These are phyloP conservation scores for Beverwykella pulmonaria DNA, from an alignment of 495 filamentous ascomycete genomes.

Conservation along the genomic window DNA sequence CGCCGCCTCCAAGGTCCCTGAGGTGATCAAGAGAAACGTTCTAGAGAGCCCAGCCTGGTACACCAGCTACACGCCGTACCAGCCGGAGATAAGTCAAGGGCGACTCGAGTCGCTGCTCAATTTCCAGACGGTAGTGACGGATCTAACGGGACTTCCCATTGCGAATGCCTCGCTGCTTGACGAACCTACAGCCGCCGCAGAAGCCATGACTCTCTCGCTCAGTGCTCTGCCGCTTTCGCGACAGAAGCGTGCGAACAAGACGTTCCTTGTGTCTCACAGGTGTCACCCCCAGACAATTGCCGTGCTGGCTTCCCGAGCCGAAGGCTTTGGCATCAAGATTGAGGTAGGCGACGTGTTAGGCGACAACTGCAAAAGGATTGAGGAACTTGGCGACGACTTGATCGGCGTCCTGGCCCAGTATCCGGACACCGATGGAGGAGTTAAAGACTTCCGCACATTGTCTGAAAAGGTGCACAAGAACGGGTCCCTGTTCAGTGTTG, in stretches of 20 bases:
- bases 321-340: constrained; percentile 88
- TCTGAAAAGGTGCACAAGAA: constrained; percentile 77
- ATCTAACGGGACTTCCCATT: constrained; percentile 86
- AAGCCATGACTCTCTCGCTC: constrained; percentile 95
- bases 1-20: constrained; percentile 80
- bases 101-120: constrained; percentile 82
- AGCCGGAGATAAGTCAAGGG: constrained; percentile 96
- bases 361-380: constrained; percentile 63
- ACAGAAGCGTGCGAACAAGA: constrained; percentile 74
- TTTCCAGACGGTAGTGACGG: constrained; percentile 92
- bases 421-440: constrained; percentile 84
- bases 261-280: constrained; percentile 78
- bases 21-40: constrained; percentile 93
- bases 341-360: constrained; percentile 69
- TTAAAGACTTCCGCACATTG: constrained; percentile 73
- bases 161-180: constrained; percentile 94
- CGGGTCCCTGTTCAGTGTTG: constrained; percentile 82
- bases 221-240: constrained; percentile 71
- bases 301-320: constrained; percentile 83
- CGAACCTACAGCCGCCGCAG: constrained; percentile 91
- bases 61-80: constrained; percentile 97
- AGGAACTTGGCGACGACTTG: constrained; percentile 77
- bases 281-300: constrained; percentile 90
- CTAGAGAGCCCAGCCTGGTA: constrained; percentile 97
- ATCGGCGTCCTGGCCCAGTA: constrained; percentile 95